Base-by-base conservation (phyloP, 148 eudicot species). In the Cornus kousa region DNA sequence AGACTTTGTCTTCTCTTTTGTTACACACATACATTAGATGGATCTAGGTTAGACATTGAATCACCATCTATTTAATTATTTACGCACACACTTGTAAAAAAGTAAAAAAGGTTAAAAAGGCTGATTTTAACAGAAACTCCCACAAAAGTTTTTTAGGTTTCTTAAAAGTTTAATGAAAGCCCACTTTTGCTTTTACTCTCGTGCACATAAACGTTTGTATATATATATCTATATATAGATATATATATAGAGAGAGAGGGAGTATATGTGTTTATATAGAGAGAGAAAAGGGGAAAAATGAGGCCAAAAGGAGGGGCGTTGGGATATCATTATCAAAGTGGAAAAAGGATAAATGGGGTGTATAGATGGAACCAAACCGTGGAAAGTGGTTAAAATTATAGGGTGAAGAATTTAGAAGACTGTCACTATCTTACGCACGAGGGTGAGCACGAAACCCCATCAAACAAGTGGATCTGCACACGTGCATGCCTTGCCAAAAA, bases 401-500 rank as follows among this genome's bases (percentile, higher is more conserved):
- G 67, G 66, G 67, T 32, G 64, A 53, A 16, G 39, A 35, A 20
- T 37, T 60, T 37, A 59, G 46, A 20, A 67, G 76, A 39, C 37
- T 4, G 71, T 75, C 78, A 35, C 78, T 75, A 66, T 75, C 78
- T 75, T 43, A 16, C 70, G 48, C 70, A 39, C 33, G 55, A 46
- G 77, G 69, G 35, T 37, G 46, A 32, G 69, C 67, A 78, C 77
- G 35, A 73, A 68, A 71, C 59, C 65, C 73, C 76, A 81, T 69
- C 71, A 48, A 77, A 78, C 77, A 74, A 79, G 79, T 82, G 72
- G 80, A 40, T 66, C 7, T 72, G 78, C 80, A 82, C 87, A 85
- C 87, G 87, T 85, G 83, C 87, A 68, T 59, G 65, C 55, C 74
- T 76, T 33, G 3, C 68, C 77, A 67, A 53, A 77, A 77, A 67